Percentiles rank a stretch among this genome's conserved stretches.
Conservation (phyloP, 1,139 yeast genomes). For the Yamadazyma dendronema region DNA sequence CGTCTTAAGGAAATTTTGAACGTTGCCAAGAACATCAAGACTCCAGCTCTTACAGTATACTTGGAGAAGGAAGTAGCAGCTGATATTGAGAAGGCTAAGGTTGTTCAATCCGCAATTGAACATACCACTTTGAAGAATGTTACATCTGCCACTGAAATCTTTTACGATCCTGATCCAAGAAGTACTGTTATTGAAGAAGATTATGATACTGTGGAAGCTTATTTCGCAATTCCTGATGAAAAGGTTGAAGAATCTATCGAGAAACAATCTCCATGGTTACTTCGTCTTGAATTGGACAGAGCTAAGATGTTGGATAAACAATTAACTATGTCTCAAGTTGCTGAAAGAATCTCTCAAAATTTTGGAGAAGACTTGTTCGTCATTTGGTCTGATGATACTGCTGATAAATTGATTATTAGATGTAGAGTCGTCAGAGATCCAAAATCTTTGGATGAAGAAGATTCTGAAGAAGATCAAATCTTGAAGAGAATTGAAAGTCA, state of each 20-base stretch:
- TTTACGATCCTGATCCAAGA: conserved; percentile 97
- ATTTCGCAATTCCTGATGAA: conserved; percentile 96
- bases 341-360: conserved; percentile 89
- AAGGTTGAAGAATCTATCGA: conserved; percentile 91
- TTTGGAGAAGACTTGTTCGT: conserved; percentile 95
- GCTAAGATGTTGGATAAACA: conserved; percentile 98
- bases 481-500: conserved; percentile 93
- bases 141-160: conserved; percentile 95
- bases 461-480: conserved; percentile 96
- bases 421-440: conserved; percentile 99
- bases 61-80: conserved; percentile 75
- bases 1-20: conserved; percentile 98
- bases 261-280: conserved; percentile 96
- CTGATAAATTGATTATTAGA: conserved; percentile 93
- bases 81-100: conserved; percentile 92
- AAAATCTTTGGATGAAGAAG: conserved; percentile 89
- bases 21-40: conserved; percentile 96
- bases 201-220: conserved; percentile 94
- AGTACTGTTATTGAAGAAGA: conserved; percentile 95
- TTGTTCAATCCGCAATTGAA: conserved; percentile 94
- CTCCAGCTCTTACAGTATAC: conserved; percentile 96
- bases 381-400: conserved; percentile 99
- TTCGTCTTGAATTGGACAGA: conserved; percentile 95
- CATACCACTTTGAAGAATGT: conserved; percentile 94
- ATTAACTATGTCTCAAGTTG: conserved; percentile 97